Evolutionary conservation across 495 filamentous ascomycete genomes (phyloP).

Genomic region (Neurospora tetrasperma): DNA sequence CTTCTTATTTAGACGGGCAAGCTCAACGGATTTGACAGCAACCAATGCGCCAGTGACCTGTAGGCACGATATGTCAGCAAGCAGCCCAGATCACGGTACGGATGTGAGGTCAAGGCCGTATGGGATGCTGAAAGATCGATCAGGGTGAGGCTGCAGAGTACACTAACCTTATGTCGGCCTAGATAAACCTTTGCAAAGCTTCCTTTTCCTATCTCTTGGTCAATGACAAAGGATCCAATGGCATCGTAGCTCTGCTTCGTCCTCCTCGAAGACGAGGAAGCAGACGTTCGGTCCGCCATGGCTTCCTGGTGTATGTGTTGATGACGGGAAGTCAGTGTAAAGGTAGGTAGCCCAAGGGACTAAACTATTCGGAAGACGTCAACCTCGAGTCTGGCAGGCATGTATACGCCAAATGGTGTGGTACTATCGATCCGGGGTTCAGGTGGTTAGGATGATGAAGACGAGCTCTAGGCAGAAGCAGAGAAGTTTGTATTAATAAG

Average conservation of each 20-base stretch:
- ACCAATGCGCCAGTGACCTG: constrained; percentile 58
- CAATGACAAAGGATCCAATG: constrained; percentile 66
- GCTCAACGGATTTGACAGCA: constrained; percentile 92
- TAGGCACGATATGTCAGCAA: constrained; percentile 29
- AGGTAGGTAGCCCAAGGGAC: constrained; percentile 34
- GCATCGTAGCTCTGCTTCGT: constrained; percentile 43
- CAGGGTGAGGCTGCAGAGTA: background rate
- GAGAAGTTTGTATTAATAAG: background rate
- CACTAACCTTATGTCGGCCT: constrained; percentile 71
- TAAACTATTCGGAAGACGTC: constrained; percentile 33
- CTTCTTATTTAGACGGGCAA: constrained; percentile 83
- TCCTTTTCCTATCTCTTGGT: constrained; percentile 83
- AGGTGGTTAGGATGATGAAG: constrained; percentile 1
- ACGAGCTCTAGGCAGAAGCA: constrained; percentile 6
- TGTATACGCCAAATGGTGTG: constrained; percentile 28
- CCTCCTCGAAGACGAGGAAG: constrained; percentile 27
- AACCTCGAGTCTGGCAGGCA: constrained; percentile 32
- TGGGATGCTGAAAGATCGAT: background rate
- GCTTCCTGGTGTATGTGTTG: constrained; percentile 35
- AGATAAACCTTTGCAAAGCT: constrained; percentile 93
- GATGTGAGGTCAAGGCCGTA: background rate
- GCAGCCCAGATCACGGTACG: background rate
- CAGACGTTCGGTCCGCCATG: constrained; percentile 34
- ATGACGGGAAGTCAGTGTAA: constrained; percentile 30
- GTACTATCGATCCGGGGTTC: constrained; percentile 2